A percentile compares a stretch with the other conserved stretches of the same genome.
These are phyloP conservation scores for Aspergillus sp. DNA, from an alignment of 2,329 filamentous ascomycete species.

Conservation along the genomic window DNA sequence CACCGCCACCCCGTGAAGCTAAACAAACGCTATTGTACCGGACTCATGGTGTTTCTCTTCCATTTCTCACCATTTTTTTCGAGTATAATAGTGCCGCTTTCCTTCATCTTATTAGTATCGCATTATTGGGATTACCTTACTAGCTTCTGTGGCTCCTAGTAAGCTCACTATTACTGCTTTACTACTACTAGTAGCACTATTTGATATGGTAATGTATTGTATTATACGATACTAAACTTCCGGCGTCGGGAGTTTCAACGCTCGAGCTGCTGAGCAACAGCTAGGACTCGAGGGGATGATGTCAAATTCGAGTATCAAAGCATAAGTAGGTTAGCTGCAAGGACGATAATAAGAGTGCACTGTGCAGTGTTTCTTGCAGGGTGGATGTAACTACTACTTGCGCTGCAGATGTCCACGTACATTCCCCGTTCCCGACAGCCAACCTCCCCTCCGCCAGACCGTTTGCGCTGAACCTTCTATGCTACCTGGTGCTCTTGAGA, in stretches of 20 bases:
- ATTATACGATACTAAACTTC: background rate
- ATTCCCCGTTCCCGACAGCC: background rate
- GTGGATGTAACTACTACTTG: background rate
- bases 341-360: slow-evolving; percentile 1
- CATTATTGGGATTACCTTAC: background rate
- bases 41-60: background rate
- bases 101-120: background rate
- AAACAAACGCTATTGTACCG: background rate
- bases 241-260: background rate
- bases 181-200: background rate
- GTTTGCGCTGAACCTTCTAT: background rate
- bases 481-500: background rate
- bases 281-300: background rate
- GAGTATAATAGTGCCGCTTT: background rate
- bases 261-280: background rate
- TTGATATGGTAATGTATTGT: background rate
- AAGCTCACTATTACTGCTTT: background rate
- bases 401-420: slow-evolving; percentile 1
- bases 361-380: background rate
- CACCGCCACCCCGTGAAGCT: background rate
- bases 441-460: background rate
- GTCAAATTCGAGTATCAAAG: background rate
- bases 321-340: background rate
- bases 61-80: background rate
- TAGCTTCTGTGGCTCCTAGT: background rate